Evolutionary conservation across 805 yeast genomes (phyloP), one percentile per base, ranked within the genome.

Genomic region (Candida koratica): DNA sequence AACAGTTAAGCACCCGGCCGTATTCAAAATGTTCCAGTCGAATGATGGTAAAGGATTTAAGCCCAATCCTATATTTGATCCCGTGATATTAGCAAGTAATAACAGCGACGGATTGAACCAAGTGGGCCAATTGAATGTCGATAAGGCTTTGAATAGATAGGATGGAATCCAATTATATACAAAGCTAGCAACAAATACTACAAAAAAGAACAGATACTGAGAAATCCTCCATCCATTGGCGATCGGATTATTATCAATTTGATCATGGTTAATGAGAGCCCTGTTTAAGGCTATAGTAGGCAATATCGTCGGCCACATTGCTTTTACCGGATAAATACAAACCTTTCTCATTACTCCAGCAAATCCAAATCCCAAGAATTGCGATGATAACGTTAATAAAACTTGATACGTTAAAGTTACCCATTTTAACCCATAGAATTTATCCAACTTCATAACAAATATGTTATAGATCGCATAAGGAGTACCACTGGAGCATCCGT

Each of bases 271-370:
- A 55, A 65, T 58, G 38, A 67, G 56, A 1, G 73, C 71, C 32
- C 61, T 43, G 38, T 67, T 67, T 26, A 66, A 53, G 2, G 71
- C 71, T 36, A 67, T 58, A 2, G 67, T 61, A 5, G 73, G 73
- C 22, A 67, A 45, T 17, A 65, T 54, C 3, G 71, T 64, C 15
- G 73, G 73, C 73, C 72, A 67, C 10, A 67, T 43, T 0, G 71
- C 56, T 42, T 61, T 65, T 16, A 56, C 54, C 2, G 72, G 72
- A 40, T 66, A 65, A 6, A 67, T 57, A 38, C 70, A 67, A 20
- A 80, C 72, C 41, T 73, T 71, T 48, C 82, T 69, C 67, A 79
- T 67, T 14, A 80, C 49, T 33, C 83, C 81, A 5, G 86, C 84
- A 52, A 81, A 70, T 1, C 84, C 80, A 48, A 77, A 74, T 16